Conservation (phyloP, 305 asterid species). For the Ilex paraguariensis region DNA sequence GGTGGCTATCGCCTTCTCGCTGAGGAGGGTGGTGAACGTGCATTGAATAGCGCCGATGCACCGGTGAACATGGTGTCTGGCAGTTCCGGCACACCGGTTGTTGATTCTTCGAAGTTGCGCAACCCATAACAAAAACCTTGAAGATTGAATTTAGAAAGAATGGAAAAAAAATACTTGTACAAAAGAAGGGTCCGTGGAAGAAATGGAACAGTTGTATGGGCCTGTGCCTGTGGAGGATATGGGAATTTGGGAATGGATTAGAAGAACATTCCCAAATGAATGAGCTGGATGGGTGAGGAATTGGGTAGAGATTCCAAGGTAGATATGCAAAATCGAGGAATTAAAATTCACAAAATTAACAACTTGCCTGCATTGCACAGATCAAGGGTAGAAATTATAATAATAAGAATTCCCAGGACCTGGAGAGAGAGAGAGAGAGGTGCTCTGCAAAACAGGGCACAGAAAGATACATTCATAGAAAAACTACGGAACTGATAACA, state of each 20-base stretch:
- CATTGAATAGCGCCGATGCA: constrained; percentile 71
- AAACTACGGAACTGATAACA: too few relatives aligned
- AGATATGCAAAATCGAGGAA: constrained; percentile 19
- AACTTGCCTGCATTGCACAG: constrained; percentile 12
- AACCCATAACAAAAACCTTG: constrained; percentile 50
- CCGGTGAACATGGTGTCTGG: constrained; percentile 50
- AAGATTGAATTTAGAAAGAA: constrained; percentile 5
- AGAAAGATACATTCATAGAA: constrained; percentile 12
- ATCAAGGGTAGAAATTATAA: neutral
- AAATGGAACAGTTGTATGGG: neutral
- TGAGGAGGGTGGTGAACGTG: constrained; percentile 44
- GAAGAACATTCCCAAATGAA: constrained; percentile 40
- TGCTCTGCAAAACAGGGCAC: constrained; percentile 25
- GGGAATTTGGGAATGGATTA: constrained; percentile 23
- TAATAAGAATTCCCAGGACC: too few relatives aligned
- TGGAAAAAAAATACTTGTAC: neutral
- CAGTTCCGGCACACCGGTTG: constrained; percentile 56
- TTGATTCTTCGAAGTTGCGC: constrained; percentile 61
- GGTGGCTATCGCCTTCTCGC: constrained; percentile 40
- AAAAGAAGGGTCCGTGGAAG: neutral
- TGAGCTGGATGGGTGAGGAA: constrained; percentile 36
- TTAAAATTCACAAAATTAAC: constrained; percentile 20
- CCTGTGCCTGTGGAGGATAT: constrained; percentile 2
- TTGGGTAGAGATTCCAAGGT: constrained; percentile 30
- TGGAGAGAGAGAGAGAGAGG: constrained; percentile 6